Evolutionary conservation across 495 filamentous ascomycete species (phyloP), one percentile per base, ranked within the genome.

Genomic region (Penicillium parvum): DNA sequence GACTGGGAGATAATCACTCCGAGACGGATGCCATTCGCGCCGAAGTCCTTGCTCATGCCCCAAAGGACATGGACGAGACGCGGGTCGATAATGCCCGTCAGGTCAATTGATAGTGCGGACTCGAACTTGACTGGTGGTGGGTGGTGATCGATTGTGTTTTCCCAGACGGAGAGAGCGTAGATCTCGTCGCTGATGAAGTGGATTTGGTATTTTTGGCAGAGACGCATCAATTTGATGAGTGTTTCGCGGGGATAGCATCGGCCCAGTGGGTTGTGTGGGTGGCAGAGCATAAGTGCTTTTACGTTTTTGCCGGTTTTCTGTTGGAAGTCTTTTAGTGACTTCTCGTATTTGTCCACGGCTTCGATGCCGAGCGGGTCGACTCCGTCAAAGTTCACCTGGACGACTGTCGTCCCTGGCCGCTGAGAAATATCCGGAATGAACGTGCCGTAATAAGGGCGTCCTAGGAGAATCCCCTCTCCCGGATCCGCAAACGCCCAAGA

Each of bases 111-210:
- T 0, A 78, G 57, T 0, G 73, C 66, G 1, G 75, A 81, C n/a
- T 63, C 60, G 49, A 85, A 85, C 0, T 42, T 29, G 4, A 64
- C 50, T 9, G 63, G 56, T 0, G 56, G 19, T 0, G 60, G 50
- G 0, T 40, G 16, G 5, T 53, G 19, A 20, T 65, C 55, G 3
- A 65, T 52, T 0, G 57, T 54, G 17, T 66, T 68, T 7, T 69
- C 52, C 47, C 68, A 84, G 0, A 76, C 60, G 0, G 73, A 78
- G 12, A 81, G 52, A 0, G 75, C 81, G 50, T 83, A 83, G 9
- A 84, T 74, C 51, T 85, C 82, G 38, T 85, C 82, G 30, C 72
- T 74, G 36, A 84, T 69, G 2, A 84, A 49, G 43, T 84, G 79
- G 1, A 85, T 60, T 12, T 64, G 53, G 43, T 80, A 65, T 21